Conservation (phyloP, 2,329 filamentous ascomycete genomes). For the Fusarium graminum region DNA sequence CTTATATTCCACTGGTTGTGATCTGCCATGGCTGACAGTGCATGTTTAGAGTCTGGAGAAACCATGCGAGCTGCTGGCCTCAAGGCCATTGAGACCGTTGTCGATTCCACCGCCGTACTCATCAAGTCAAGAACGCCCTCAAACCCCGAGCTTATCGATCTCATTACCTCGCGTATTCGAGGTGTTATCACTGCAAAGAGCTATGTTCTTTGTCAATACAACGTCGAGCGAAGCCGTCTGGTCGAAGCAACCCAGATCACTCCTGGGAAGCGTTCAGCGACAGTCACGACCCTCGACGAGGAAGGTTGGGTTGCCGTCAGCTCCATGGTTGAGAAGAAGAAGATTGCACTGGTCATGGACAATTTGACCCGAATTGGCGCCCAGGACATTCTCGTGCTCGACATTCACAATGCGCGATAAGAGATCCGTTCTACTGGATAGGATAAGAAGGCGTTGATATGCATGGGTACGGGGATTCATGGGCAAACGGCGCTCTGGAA, state of each 20-base stretch:
- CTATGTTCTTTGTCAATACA: constrained; percentile 97
- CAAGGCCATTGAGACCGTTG: constrained; percentile 92
- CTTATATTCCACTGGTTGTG: neutral
- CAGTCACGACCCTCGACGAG: constrained; percentile 88
- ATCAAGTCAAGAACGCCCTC: constrained; percentile 90
- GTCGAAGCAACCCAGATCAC: constrained; percentile 80
- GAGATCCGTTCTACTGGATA: constrained; percentile 23
- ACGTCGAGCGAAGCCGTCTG: constrained; percentile 80
- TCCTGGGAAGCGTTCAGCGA: constrained; percentile 93
- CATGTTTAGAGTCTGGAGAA: constrained; percentile 85
- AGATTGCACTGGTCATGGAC: constrained; percentile 89
- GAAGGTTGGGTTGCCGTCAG: constrained; percentile 95
- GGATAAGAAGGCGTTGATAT: constrained; percentile 32
- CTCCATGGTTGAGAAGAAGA: constrained; percentile 92
- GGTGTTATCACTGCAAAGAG: constrained; percentile 96
- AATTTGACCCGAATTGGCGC: constrained; percentile 81
- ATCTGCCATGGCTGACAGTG: constrained; percentile 29
- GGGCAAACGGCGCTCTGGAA: constrained; percentile 40
- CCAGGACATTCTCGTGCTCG: constrained; percentile 85
- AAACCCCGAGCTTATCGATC: constrained; percentile 82
- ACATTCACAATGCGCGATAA: constrained; percentile 82
- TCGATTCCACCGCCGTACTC: constrained; percentile 87
- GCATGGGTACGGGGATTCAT: constrained; percentile 35
- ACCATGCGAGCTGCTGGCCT: constrained; percentile 97
- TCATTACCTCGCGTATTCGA: constrained; percentile 87